Percentiles rank a stretch among this genome's conserved stretches.
phyloP scores from a whole-genome alignment of 345 rosid species.

The Bruguiera parviflora region DNA sequence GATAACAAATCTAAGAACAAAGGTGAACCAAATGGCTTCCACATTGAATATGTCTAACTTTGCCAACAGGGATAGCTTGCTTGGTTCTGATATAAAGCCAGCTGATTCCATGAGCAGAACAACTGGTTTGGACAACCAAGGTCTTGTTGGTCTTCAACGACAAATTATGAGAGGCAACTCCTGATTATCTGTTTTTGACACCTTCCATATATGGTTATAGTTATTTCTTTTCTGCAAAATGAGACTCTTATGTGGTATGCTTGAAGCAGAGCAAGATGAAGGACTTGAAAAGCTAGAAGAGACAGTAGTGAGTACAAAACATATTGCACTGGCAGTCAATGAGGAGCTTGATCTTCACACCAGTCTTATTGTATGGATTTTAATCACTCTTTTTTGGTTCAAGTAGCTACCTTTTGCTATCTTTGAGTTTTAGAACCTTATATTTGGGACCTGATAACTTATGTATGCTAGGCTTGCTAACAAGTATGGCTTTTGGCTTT shows the following conservation, averaged over 20 bases:
- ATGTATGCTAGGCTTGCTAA: background rate
- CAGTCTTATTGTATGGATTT: conserved; percentile 66
- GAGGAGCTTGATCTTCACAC: conserved; percentile 88
- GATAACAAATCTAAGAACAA: conserved; percentile 66
- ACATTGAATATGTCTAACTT: conserved; percentile 79
- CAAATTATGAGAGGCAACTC: conserved; percentile 83
- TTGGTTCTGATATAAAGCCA: conserved; percentile 71
- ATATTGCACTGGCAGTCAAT: conserved; percentile 80
- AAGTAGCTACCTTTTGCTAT: conserved; percentile 1
- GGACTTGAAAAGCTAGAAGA: conserved; percentile 91
- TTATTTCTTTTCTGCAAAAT: background rate
- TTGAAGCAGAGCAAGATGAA: conserved; percentile 89
- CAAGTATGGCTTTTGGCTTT: conserved; percentile 10
- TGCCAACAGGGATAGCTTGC: conserved; percentile 75
- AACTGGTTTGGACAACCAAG: conserved; percentile 71
- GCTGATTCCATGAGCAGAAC: conserved; percentile 60
- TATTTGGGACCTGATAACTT: background rate
- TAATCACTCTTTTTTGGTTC: background rate
- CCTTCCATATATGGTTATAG: background rate
- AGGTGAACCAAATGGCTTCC: conserved; percentile 77
- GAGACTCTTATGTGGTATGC: background rate
- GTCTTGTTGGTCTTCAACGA: conserved; percentile 80
- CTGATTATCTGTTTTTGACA: background rate
- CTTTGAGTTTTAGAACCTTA: background rate
- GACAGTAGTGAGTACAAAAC: conserved; percentile 83